Percentiles rank a stretch among this genome's conserved stretches.
phyloP scores from a whole-genome alignment of 495 filamentous ascomycete species.

The Alectoria sarmentosa region DNA sequence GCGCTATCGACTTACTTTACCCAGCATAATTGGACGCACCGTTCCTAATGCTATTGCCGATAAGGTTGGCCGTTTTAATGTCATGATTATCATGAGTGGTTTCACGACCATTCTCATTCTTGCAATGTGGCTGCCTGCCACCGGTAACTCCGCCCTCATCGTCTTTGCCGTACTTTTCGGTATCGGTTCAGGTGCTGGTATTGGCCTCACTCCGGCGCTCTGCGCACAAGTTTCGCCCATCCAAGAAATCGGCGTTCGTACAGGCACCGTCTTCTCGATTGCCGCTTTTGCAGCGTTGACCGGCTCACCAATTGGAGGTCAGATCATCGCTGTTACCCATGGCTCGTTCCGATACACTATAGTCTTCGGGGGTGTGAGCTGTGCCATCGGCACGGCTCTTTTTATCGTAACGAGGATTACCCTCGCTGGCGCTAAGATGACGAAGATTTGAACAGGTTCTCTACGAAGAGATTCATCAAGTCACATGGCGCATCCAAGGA shows the following conservation, averaged over 20 bases:
- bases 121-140: conserved; percentile 33
- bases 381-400: conserved; percentile 12
- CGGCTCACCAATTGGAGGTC: conserved; percentile 59
- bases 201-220: conserved; percentile 30
- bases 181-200: conserved; percentile 33
- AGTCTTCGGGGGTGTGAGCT: conserved; percentile 13
- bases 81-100: conserved; percentile 25
- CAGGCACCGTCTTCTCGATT: conserved; percentile 20
- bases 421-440: conserved; percentile 12
- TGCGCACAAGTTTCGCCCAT: conserved; percentile 29
- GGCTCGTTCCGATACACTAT: conserved; percentile 2
- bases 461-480: background rate
- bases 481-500: background rate
- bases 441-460: background rate
- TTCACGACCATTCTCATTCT: conserved; percentile 29
- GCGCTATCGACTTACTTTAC: background rate
- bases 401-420: conserved; percentile 8
- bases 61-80: conserved; percentile 33
- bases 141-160: conserved; percentile 26
- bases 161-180: conserved; percentile 32
- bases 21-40: conserved; percentile 30
- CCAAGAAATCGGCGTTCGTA: conserved; percentile 26
- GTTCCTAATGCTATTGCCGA: conserved; percentile 30
- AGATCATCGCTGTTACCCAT: conserved; percentile 21
- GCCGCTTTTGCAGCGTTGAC: conserved; percentile 48